These are phyloP conservation scores for Aspergillaceae sp. DNA, from an alignment of 2,329 filamentous ascomycete genomes.

Conservation along the genomic window DNA sequence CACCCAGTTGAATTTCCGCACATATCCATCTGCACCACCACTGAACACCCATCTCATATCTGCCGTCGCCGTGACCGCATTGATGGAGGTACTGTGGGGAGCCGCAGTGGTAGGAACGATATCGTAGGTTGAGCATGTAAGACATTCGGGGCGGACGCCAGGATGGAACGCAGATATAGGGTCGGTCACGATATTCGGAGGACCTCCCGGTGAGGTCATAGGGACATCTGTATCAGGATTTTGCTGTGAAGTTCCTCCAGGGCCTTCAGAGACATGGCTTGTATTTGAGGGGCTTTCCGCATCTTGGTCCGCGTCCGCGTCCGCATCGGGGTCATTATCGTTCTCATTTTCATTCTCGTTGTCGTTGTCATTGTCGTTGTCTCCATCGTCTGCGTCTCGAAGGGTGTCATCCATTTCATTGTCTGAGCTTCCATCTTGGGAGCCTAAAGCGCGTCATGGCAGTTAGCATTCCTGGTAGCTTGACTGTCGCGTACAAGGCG, in stretches of 20 bases:
- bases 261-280: constrained; percentile 32
- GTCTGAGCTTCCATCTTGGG: constrained; percentile 42
- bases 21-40: constrained; percentile 88
- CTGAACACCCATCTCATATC: constrained; percentile 94
- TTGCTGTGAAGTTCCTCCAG: constrained; percentile 27
- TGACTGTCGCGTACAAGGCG: background rate
- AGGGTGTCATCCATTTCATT: constrained; percentile 41
- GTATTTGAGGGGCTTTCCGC: constrained; percentile 32
- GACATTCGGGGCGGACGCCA: constrained; percentile 64
- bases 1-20: constrained; percentile 91
- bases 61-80: constrained; percentile 81
- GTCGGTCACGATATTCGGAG: constrained; percentile 24
- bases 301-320: constrained; percentile 27
- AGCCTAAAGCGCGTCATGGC: constrained; percentile 23
- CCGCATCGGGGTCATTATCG: constrained; percentile 29
- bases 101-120: constrained; percentile 96
- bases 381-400: constrained; percentile 34
- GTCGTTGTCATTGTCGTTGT: constrained; percentile 29
- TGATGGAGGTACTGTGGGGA: constrained; percentile 91
- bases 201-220: constrained; percentile 40
- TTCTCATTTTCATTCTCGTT: constrained; percentile 34
- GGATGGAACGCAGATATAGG: constrained; percentile 45
- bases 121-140: constrained; percentile 76
- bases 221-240: constrained; percentile 43
- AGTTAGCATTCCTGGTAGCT: constrained; percentile 3